Evolutionary conservation across 2,329 filamentous ascomycete genomes (phyloP), one percentile per base, ranked within the genome.

Genomic region (Lanzia echinophila): DNA sequence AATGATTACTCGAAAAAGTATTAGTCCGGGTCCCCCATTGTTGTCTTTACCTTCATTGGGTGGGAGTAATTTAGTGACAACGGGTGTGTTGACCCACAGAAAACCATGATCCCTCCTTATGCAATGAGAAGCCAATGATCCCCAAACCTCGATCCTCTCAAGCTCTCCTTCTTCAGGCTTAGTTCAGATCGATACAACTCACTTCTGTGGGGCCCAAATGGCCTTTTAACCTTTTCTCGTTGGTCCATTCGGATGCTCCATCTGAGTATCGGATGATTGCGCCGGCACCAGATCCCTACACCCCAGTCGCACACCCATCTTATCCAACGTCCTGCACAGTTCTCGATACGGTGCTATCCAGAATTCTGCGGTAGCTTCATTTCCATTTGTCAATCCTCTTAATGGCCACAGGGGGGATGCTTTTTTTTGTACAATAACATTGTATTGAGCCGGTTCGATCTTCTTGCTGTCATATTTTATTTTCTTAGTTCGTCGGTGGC

Each of bases 241-340:
- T 60, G 60, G 60, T 53, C 51, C 53, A 52, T 58, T 57, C 39
- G 58, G 56, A 53, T 64, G 61, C 62, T 61, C 63, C 60, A 60
- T 64, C 59, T 61, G 57, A 62, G 60, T 58, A 64, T 66, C 64
- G 64, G 63, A 66, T 65, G 63, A 66, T 62, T 63, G 58, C 62
- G 59, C 62, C 63, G 61, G 62, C 58, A 65, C 47, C 55, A 59
- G 53, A 56, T 52, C 54, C 55, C 56, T 57, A 50, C 49, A 60
- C 54, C 58, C 63, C 54, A 62, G 63, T 64, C 62, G 54, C 59
- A 64, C 61, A 17, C 52, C 62, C 62, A 63, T 63, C 61, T 61
- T 66, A 62, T 52, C 60, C 61, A 63, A 53, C 58, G 42, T 58
- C 54, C 60, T 64, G 61, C 63, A 60, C 38, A 54, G 58, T 61